Evolutionary conservation across 768 basidiomycete species (phyloP).

Genomic region (Kockovaella imperatae): DNA sequence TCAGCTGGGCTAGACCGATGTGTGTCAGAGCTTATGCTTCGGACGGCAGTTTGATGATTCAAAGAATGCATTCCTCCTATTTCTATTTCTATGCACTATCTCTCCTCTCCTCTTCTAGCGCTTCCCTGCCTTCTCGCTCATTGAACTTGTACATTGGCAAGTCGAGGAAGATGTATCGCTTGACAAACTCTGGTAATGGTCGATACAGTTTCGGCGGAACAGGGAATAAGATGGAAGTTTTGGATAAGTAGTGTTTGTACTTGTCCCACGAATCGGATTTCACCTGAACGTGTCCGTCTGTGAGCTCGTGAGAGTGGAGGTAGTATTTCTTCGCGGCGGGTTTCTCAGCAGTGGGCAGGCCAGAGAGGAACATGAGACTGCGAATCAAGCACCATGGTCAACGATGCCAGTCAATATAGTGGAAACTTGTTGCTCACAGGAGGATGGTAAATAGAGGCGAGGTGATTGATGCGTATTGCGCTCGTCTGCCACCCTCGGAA

Average conservation of each 20-base stretch:
- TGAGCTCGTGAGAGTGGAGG: constrained; percentile 48
- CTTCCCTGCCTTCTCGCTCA: constrained; percentile 51
- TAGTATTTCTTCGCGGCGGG: constrained; percentile 58
- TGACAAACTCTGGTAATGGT: constrained; percentile 52
- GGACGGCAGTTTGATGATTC: too few species aligned
- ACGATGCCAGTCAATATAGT: background rate
- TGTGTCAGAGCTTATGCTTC: background rate
- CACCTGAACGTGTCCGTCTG: constrained; percentile 2
- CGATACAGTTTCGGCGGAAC: constrained; percentile 55
- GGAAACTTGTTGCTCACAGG: constrained; percentile 47
- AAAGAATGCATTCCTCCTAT: too few species aligned
- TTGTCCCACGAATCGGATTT: constrained; percentile 29
- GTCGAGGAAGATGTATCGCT: constrained; percentile 56
- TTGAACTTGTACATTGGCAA: constrained; percentile 58
- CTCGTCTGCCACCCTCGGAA: constrained; percentile 49
- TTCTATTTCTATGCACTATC: constrained; percentile 3
- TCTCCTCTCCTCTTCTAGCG: constrained; percentile 43
- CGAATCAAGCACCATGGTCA: constrained; percentile 41
- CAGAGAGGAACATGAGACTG: constrained; percentile 56
- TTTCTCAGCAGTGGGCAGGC: constrained; percentile 64
- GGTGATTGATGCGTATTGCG: constrained; percentile 56
- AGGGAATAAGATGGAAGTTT: constrained; percentile 59
- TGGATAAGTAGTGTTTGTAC: constrained; percentile 54
- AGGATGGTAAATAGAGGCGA: constrained; percentile 59
- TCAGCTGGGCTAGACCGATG: too few species aligned